A percentile compares a stretch with the other conserved stretches of the same genome.
Evolutionary conservation across 768 basidiomycete species (phyloP).

Genomic region (Trametes elegans): DNA sequence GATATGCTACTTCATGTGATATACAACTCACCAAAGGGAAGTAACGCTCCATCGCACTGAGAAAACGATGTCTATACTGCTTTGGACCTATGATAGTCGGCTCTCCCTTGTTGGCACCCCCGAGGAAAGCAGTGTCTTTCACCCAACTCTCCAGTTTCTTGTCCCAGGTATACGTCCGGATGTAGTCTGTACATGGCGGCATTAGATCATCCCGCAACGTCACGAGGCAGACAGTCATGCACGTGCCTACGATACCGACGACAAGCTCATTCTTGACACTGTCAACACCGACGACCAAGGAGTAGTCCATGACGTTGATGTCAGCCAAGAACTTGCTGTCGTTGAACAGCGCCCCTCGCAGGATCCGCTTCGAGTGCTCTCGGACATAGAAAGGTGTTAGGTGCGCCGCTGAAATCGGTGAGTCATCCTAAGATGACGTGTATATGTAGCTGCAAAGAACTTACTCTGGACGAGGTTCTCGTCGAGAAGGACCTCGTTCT

Average conservation of each 20-base stretch:
- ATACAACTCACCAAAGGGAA: conserved; percentile 67
- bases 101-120: conserved; percentile 78
- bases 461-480: conserved; percentile 92
- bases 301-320: conserved; percentile 98
- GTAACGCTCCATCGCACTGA: conserved; percentile 87
- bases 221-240: background rate
- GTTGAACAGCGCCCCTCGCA: conserved; percentile 88
- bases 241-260: conserved; percentile 92
- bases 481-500: conserved; percentile 92
- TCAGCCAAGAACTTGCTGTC: conserved; percentile 95
- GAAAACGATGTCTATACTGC: conserved; percentile 87
- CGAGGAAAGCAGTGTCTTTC: conserved; percentile 90
- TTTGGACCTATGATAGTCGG: conserved; percentile 97
- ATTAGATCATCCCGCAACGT: background rate
- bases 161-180: conserved; percentile 97
- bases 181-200: conserved; percentile 65
- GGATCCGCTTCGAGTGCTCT: conserved; percentile 93
- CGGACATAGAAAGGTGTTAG: conserved; percentile 88
- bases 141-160: conserved; percentile 99
- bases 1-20: background rate
- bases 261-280: conserved; percentile 86
- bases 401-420: conserved; percentile 61
- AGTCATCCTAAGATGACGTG: background rate
- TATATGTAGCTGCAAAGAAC: background rate
- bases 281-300: conserved; percentile 94